Evolutionary conservation across 2,329 filamentous ascomycete species (phyloP), one percentile per base, ranked within the genome.

Genomic region (Graphilbum fragrans): DNA sequence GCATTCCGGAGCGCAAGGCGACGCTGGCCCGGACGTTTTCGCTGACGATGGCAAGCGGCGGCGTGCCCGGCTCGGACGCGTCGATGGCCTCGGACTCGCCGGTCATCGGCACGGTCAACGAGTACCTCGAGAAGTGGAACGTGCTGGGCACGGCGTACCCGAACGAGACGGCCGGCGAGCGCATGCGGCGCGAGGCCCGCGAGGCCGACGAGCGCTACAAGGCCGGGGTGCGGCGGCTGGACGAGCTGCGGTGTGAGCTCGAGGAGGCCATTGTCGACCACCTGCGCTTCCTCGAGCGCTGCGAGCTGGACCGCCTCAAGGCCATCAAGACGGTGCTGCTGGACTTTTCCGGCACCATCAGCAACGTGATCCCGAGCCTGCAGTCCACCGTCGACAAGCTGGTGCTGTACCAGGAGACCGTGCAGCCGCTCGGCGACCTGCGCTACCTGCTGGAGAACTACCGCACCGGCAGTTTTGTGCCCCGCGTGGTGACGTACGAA

Each of bases 331-430:
- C 90, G 20, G 93, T 98, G 40, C 82, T 98, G 47, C 74, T 98
- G 35, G 93, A 98, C 63, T 96, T 98, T 61, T 95, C 90, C 5
- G 92, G 92, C 36, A 87, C 90, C 31, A 85, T 98, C 59, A 90
- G 90, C 69, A 98, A 98, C 55, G 90, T 95, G 53, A 96, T 98
- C 48, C 93, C 92, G 17, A 93, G 85, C 55, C 67, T 98, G 47
- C 92, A 96, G 62, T 90, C 90, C 45, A 87, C 88, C 0, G 87
- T 98, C 20, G 92, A 98, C 65, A 87, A 93, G 58, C 95, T 98
- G 88, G 87, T 98, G 80, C 72, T 98, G 37, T 98, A 93, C 65
- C 92, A 98, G 60, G 92, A 98, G 67, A 96, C 92, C 1, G 85
- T 98, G n/a, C 92, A 96, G 60, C 92, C 92, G 6, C 59, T 80